A percentile compares a stretch with the other conserved stretches of the same genome.
Evolutionary conservation across 1,139 yeast species (phyloP).

Genomic region (Blastobotrys petasosporus): DNA sequence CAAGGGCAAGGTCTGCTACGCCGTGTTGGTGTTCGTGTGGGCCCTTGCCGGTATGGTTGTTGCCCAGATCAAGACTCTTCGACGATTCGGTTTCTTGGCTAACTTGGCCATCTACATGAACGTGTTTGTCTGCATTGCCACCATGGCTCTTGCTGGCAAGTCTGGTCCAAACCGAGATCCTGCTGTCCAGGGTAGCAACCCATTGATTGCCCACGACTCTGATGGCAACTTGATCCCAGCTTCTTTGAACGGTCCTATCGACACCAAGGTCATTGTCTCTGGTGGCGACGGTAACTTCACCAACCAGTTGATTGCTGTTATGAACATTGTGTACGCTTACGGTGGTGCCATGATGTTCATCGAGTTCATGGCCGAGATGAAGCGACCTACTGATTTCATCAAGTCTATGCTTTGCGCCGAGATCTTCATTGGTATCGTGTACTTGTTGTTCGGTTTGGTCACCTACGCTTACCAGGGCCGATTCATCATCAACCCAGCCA

Average conservation of each 20-base stretch:
- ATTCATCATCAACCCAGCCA: conserved; percentile 39
- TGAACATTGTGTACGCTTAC: conserved; percentile 44
- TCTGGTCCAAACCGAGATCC: conserved; percentile 35
- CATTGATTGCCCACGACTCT: too few relatives aligned
- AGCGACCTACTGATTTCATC: conserved; percentile 43
- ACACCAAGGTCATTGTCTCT: conserved; percentile 26
- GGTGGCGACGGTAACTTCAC: conserved; percentile 28
- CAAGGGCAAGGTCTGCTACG: conserved; percentile 36
- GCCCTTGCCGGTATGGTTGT: conserved; percentile 39
- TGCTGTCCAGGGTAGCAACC: conserved; percentile 18
- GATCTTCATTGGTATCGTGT: conserved; percentile 36
- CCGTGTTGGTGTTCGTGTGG: conserved; percentile 40
- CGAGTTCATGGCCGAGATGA: conserved; percentile 44
- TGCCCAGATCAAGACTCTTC: conserved; percentile 40
- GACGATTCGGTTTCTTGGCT: conserved; percentile 39
- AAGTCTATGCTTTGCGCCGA: conserved; percentile 43
- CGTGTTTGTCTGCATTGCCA: conserved; percentile 37
- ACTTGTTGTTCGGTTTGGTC: conserved; percentile 39
- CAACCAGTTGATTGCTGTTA: conserved; percentile 36
- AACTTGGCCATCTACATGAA: conserved; percentile 44
- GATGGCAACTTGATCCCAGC: conserved; percentile 3
- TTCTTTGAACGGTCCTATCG: conserved; percentile 22
- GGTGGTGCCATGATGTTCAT: conserved; percentile 45
- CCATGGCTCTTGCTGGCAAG: conserved; percentile 38
- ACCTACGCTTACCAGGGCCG: conserved; percentile 43